phyloP scores from a whole-genome alignment of 768 basidiomycete genomes.

The Paxillus involutus region DNA sequence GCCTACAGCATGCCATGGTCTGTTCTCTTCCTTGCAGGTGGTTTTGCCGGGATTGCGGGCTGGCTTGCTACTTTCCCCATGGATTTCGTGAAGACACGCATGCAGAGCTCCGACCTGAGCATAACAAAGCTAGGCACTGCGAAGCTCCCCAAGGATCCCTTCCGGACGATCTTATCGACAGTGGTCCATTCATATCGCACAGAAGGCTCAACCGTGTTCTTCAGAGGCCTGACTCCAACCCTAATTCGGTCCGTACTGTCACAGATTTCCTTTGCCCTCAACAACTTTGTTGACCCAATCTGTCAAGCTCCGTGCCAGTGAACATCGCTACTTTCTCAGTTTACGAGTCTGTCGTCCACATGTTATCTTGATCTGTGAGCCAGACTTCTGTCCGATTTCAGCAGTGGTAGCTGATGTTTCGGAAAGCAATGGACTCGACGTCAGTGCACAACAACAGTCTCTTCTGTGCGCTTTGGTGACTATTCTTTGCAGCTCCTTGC shows the following conservation, averaged over 20 bases:
- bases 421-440: too few relatives aligned
- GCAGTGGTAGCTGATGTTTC: too few relatives aligned
- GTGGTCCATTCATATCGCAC: conserved; percentile 56
- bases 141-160: conserved; percentile 42
- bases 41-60: conserved; percentile 70
- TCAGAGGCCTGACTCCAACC: conserved; percentile 76
- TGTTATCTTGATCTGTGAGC: conserved; percentile 23
- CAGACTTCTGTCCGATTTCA: too few relatives aligned
- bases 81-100: conserved; percentile 88
- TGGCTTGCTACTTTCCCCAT: conserved; percentile 86
- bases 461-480: too few relatives aligned
- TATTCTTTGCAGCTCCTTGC: too few relatives aligned
- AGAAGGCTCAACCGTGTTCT: conserved; percentile 73
- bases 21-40: conserved; percentile 70
- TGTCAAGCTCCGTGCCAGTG: conserved; percentile 71
- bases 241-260: conserved; percentile 57
- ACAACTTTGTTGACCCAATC: neutral
- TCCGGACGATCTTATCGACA: conserved; percentile 57
- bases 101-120: conserved; percentile 53
- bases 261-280: neutral
- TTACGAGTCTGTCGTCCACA: conserved; percentile 60
- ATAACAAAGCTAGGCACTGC: neutral
- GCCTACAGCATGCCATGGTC: conserved; percentile 44
- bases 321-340: conserved; percentile 81
- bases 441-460: too few relatives aligned